Percentiles rank a stretch among this genome's conserved stretches.
Conservation (phyloP, 139 green algal genomes). For the Micractinium conductrix region DNA sequence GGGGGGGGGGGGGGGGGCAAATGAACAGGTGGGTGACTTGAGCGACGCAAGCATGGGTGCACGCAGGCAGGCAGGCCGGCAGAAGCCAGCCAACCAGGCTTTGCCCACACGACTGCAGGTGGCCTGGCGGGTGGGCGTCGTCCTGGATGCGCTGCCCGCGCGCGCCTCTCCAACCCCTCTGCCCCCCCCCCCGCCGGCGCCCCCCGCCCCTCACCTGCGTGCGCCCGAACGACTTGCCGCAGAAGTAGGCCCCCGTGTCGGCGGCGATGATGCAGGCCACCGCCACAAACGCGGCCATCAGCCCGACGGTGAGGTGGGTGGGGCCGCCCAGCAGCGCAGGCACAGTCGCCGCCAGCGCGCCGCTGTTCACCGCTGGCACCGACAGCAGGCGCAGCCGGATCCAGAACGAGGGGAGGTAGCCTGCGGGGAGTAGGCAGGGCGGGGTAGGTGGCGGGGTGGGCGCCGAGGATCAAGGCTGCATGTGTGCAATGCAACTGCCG, state of each 20-base stretch:
- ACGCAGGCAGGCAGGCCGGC: background rate
- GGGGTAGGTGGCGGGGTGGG: background rate
- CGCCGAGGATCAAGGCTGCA: background rate
- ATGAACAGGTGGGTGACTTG: background rate
- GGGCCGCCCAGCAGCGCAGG: constrained; percentile 52
- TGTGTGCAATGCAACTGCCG: background rate
- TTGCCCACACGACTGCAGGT: background rate
- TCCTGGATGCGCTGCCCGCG: no score
- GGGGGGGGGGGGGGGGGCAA: constrained; percentile 18
- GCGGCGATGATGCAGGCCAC: constrained; percentile 86
- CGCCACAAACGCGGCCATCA: constrained; percentile 82
- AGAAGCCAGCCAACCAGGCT: background rate
- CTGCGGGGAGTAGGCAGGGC: constrained; percentile 39
- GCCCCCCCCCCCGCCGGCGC: background rate
- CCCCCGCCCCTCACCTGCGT: constrained; percentile 5
- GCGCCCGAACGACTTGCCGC: constrained; percentile 74
- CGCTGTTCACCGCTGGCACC: constrained; percentile 51
- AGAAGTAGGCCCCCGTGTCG: constrained; percentile 90
- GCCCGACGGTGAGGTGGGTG: constrained; percentile 76
- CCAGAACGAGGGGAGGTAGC: constrained; percentile 95
- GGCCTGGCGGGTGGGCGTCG: no score
- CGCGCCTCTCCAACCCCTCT: background rate
- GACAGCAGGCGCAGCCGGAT: constrained; percentile 85
- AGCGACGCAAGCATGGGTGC: background rate
- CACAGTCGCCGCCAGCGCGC: background rate